Evolutionary conservation across 1,139 yeast genomes (phyloP), one percentile per base, ranked within the genome.

Genomic region (Oligophagozyma castellii): DNA sequence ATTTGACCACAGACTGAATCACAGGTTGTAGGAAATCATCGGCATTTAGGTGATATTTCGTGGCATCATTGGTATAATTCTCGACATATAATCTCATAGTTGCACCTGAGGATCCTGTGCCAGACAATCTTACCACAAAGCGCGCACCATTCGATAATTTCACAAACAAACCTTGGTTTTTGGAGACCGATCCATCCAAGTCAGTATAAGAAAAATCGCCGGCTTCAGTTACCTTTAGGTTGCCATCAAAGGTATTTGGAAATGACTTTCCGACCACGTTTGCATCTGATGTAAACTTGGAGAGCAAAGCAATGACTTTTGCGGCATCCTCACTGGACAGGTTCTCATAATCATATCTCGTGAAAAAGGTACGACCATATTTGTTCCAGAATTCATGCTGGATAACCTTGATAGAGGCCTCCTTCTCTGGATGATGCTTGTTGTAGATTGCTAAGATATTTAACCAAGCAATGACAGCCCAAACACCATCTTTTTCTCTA

Each of bases 381-480:
- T 75, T 79, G 28, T 63, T 55, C 98, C 98, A 89, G 62, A 92
- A 89, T 37, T 73, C 73, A 30, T 67, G 60, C 63, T 84, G 95
- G 36, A 89, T 92, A 31, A 70, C 67, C 42, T 72, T 71, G 44
- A 89, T 83, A 11, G 93, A 70, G 15, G 73, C 68, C 29, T 68
- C 72, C 34, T 69, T 68, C 24, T 56, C 59, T 34, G 75, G 73
- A 51, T 72, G 59, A 43, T 65, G 56, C 46, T 75, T 75, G 32
- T 51, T 43, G 52, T 70, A 77, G 29, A 77, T 83, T 12, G 96
- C 96, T 48, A 89, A 67, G 35, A 89, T 80, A 50, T 92, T 92
- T 51, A 92, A 70, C 98, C 98, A 89, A 3, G 98, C 96, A 37
- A 81, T 70, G 49, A 89, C 71, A 18, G 98, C 98, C 98, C 98